These are phyloP conservation scores for Grosmannia clavigera DNA, from an alignment of 2,329 filamentous ascomycete species.

Conservation along the genomic window DNA sequence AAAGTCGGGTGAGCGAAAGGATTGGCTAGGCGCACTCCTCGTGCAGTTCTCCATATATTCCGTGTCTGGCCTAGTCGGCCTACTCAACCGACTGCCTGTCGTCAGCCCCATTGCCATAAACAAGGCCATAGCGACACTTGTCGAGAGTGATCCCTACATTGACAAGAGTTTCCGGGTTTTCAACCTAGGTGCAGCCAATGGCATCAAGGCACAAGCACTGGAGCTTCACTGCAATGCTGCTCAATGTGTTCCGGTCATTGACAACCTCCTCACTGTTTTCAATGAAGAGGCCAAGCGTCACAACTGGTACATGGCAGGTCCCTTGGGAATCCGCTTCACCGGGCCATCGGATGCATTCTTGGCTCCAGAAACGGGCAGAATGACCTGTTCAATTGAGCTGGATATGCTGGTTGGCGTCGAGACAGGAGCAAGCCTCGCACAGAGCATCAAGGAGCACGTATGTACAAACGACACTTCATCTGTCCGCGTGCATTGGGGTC, in stretches of 20 bases:
- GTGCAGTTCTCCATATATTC: slow-evolving; percentile 13
- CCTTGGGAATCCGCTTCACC: slow-evolving; percentile 15
- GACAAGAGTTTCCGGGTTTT: slow-evolving; percentile 16
- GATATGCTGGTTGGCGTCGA: slow-evolving; percentile 14
- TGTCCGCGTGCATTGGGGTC: slow-evolving; percentile 15
- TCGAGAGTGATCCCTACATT: slow-evolving; percentile 14
- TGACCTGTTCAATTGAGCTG: slow-evolving; percentile 16
- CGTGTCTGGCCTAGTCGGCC: slow-evolving; percentile 7
- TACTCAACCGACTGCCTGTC: slow-evolving; percentile 12
- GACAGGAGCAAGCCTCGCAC: slow-evolving; percentile 9
- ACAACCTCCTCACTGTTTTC: slow-evolving; percentile 13
- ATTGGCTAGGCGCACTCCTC: slow-evolving; percentile 11
- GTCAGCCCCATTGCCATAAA: slow-evolving; percentile 13
- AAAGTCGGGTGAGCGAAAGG: slow-evolving; percentile 12
- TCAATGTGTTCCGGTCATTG: slow-evolving; percentile 12
- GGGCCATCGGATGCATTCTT: slow-evolving; percentile 13
- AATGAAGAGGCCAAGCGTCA: slow-evolving; percentile 9
- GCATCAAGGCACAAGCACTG: slow-evolving; percentile 13
- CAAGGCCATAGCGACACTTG: slow-evolving; percentile 11
- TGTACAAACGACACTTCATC: slow-evolving; percentile 8
- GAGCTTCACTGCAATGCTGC: slow-evolving; percentile 14
- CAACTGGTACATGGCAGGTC: slow-evolving; percentile 15
- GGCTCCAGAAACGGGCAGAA: slow-evolving; percentile 14
- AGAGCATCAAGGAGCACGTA: slow-evolving; percentile 12
- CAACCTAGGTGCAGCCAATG: slow-evolving; percentile 15